Percentiles rank a stretch among this genome's conserved stretches.
Conservation (phyloP, 169 alveolate genomes). For the Plasmodium vinckei region DNA sequence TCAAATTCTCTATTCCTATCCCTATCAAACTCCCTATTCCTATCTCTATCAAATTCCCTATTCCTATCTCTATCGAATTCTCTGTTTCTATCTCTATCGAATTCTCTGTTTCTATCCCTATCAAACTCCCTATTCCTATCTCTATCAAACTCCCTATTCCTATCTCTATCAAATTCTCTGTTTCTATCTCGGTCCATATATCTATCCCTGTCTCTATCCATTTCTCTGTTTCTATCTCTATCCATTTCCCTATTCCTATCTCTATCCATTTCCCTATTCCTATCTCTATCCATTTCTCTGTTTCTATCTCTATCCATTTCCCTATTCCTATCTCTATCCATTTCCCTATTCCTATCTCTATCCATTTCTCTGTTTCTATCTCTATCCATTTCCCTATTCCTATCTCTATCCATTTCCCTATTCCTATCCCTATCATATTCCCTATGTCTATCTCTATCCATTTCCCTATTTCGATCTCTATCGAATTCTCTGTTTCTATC, state of each 20-base stretch:
- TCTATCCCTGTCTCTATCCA: neutral
- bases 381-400: slow-evolving; percentile 1
- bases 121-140: slow-evolving; percentile 11
- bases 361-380: slow-evolving; percentile 7
- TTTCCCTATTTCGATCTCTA: slow-evolving; percentile 9
- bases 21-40: slow-evolving; percentile 11
- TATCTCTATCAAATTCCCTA: slow-evolving; percentile 12
- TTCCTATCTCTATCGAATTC: slow-evolving; percentile 6
- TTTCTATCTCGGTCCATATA: slow-evolving; percentile 2
- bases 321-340: slow-evolving; percentile 1
- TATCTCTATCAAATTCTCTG: slow-evolving; percentile 20
- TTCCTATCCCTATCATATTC: slow-evolving; percentile 2
- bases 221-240: neutral
- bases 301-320: slow-evolving; percentile 1
- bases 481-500: slow-evolving; percentile 27
- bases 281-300: slow-evolving; percentile 10
- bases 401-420: neutral
- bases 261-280: slow-evolving; percentile 8
- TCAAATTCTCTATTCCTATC: slow-evolving; percentile 17
- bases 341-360: slow-evolving; percentile 7
- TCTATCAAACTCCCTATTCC: neutral
- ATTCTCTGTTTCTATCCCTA: slow-evolving; percentile 18
- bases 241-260: slow-evolving; percentile 9
- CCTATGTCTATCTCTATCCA: neutral
- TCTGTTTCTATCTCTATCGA: slow-evolving; percentile 16